phyloP scores from a whole-genome alignment of 768 basidiomycete genomes.

The Tremella fuciformis region DNA sequence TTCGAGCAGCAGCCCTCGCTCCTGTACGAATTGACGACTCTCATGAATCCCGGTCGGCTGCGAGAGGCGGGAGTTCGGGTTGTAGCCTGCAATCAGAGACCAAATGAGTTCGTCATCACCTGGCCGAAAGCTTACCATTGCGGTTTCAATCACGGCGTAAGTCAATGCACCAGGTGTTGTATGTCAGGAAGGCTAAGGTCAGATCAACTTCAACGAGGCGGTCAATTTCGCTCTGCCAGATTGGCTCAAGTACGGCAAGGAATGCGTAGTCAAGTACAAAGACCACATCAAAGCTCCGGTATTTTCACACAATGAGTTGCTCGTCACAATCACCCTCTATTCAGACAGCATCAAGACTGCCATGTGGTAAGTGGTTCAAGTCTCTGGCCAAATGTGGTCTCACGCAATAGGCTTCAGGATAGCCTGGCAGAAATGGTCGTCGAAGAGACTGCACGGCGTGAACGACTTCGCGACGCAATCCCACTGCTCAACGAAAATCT shows the following conservation, averaged over 20 bases:
- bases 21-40: constrained; percentile 92
- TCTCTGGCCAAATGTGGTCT: not conserved
- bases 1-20: constrained; percentile 97
- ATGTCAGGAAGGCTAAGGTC: constrained; percentile 14
- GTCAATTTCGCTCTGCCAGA: constrained; percentile 97
- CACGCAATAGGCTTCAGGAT: constrained; percentile 66
- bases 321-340: constrained; percentile 96
- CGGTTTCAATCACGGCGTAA: constrained; percentile 95
- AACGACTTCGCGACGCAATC: constrained; percentile 59
- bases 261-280: constrained; percentile 85
- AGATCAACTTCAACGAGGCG: constrained; percentile 99
- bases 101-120: constrained; percentile 96
- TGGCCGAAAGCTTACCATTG: constrained; percentile 98
- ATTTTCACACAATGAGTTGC: constrained; percentile 95
- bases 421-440: constrained; percentile 84
- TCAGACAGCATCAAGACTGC: constrained; percentile 89
- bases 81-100: constrained; percentile 90
- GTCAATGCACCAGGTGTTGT: constrained; percentile 47
- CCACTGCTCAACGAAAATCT: constrained; percentile 65
- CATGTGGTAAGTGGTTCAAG: constrained; percentile 65
- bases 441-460: constrained; percentile 71
- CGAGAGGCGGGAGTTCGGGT: constrained; percentile 85
- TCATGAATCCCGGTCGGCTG: constrained; percentile 90
- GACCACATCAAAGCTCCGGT: constrained; percentile 90
- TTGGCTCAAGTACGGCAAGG: constrained; percentile 82